These are phyloP conservation scores for Curvularia sp. DNA, from an alignment of 2,329 filamentous ascomycete genomes.

Conservation along the genomic window DNA sequence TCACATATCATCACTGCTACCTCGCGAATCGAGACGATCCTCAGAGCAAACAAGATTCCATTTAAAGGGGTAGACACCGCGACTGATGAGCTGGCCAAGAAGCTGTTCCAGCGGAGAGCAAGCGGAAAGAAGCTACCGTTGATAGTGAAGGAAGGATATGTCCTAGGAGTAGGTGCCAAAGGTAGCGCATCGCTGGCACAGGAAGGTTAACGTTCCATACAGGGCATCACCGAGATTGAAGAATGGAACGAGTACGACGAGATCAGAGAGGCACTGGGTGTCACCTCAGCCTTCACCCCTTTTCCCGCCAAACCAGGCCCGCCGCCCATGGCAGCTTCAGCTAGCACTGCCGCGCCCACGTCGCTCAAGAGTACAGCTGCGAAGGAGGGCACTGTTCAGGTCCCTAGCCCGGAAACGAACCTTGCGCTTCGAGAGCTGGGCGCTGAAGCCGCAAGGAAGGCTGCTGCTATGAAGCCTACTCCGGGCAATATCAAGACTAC, in stretches of 20 bases:
- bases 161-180: conserved; percentile 75
- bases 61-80: conserved; percentile 93
- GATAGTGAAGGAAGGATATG: conserved; percentile 83
- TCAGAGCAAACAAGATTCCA: conserved; percentile 91
- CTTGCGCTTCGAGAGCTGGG: conserved; percentile 48
- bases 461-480: conserved; percentile 45
- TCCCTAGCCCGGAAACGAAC: conserved; percentile 39
- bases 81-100: conserved; percentile 85
- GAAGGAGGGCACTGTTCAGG: conserved; percentile 38
- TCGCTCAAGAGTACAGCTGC: conserved; percentile 19
- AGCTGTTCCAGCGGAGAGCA: conserved; percentile 84
- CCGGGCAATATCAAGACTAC: conserved; percentile 47
- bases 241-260: conserved; percentile 99
- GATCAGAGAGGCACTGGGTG: conserved; percentile 81
- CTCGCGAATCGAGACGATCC: conserved; percentile 92
- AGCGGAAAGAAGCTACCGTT: conserved; percentile 89
- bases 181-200: not conserved
- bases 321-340: conserved; percentile 12
- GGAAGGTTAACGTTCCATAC: conserved; percentile 8
- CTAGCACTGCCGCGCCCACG: conserved; percentile 11
- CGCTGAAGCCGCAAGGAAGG: conserved; percentile 48
- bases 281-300: conserved; percentile 40
- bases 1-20: conserved; percentile 97
- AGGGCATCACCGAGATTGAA: conserved; percentile 94
- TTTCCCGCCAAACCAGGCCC: conserved; percentile 41